Base-by-base conservation (phyloP, 2,329 filamentous ascomycete species). In the Alternaria infectoria region DNA sequence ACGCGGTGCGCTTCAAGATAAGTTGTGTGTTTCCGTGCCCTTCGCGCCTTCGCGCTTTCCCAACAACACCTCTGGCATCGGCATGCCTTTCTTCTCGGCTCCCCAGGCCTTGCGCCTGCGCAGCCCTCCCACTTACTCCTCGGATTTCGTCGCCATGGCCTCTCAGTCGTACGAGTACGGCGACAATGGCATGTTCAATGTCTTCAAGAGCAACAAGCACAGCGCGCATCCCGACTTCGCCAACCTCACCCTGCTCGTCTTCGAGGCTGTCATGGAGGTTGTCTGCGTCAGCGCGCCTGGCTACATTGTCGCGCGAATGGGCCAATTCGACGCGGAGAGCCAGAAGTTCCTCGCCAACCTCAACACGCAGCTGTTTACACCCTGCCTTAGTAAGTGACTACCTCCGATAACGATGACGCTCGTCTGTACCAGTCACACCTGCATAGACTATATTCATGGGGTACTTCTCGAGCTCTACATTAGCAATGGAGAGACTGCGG, bases 281-380 rank as follows among this genome's bases (percentile, higher is more conserved):
- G 91, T 99, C 54, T 98, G 94, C 78, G 94, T 99, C 79, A 95
- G 92, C 79, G 82, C 97, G 70, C 96, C 96, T 0, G 96, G 96
- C 26, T 99, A 97, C 81, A 91, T 99, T 67, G 89, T 97, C 57
- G 96, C 96, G 12, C 86, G 91, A 43, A 86, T 93, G 73, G 96
- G 96, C 78, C 92, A 97, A 83, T 98, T 99, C 81, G 93, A 97
- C 81, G 93, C 93, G 67, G 93, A 97, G 55, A 92, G 94, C 79
- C 96, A 99, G 80, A 98, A 97, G 81, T 96, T 99, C 77, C 86
- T 97, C 54, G 95, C 96, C 57, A 97, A 99, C 77, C 86, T 99
- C 71, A 99, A 99, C 80, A 93, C 97, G 62, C 92, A 92, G 83
- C 86, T 99, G 45, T 99, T 99, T 81, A 99, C 96, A 28, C 96